A percentile compares a stretch with the other conserved stretches of the same genome.
Conservation (phyloP, 192 early-diverging fungal species). For the Coemansia sp. region DNA sequence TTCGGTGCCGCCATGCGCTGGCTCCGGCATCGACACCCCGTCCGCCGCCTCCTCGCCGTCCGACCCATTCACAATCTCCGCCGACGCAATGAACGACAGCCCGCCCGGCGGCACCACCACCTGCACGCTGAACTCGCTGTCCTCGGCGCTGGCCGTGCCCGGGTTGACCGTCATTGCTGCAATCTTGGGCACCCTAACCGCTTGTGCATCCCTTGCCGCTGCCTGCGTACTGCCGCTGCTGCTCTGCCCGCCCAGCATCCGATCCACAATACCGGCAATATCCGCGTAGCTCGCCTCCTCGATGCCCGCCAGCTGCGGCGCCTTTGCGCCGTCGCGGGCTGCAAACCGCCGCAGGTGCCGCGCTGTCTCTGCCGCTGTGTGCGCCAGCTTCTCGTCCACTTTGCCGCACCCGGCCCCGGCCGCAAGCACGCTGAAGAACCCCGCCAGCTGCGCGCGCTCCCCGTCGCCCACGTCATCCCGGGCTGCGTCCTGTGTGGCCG, state of each 20-base stretch:
- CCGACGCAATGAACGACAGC: constrained; percentile 38
- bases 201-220: not conserved
- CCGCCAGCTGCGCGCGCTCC: not conserved
- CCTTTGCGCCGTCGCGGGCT: not conserved
- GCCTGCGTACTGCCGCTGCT: no score
- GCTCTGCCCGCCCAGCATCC: not conserved
- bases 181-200: constrained; percentile 24
- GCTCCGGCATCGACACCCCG: constrained; percentile 3
- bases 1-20: not conserved
- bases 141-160: not conserved
- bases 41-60: constrained; percentile 18
- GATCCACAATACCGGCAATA: constrained; percentile 12
- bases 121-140: constrained; percentile 21
- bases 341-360: constrained; percentile 17
- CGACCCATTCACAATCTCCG: constrained; percentile 15
- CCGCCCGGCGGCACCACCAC: constrained; percentile 45
- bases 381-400: constrained; percentile 15
- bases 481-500: constrained; percentile 1
- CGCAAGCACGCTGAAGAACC: constrained; percentile 21
- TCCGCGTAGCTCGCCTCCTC: constrained; percentile 5
- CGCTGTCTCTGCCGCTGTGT: not conserved
- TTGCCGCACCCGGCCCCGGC: not conserved
- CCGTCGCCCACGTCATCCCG: not conserved
- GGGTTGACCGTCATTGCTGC: constrained; percentile 3
- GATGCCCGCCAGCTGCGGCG: not conserved